These are phyloP conservation scores for Narthecium ossifragum DNA, from an alignment of 106 monocot species.

Conservation along the genomic window DNA sequence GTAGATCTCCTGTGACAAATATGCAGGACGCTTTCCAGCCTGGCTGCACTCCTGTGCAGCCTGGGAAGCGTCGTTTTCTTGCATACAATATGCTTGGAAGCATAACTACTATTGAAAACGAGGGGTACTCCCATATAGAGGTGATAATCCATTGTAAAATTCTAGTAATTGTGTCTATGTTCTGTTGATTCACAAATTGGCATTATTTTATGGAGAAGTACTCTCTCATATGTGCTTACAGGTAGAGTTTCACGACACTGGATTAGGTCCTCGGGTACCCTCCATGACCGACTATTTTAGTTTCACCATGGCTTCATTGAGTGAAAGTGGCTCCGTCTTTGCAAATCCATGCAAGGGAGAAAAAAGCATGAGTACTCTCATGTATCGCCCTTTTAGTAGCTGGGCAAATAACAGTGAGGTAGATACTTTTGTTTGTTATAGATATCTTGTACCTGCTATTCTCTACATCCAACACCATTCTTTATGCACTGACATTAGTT, in stretches of 20 bases:
- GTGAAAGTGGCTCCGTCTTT: conserved; percentile 87
- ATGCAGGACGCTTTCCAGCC: conserved; percentile 88
- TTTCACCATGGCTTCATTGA: conserved; percentile 91
- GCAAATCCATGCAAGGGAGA: conserved; percentile 91
- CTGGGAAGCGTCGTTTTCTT: conserved; percentile 74
- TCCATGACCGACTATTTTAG: conserved; percentile 98
- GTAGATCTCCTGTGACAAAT: conserved; percentile 17
- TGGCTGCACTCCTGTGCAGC: conserved; percentile 71
- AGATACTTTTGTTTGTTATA: conserved; percentile 7
- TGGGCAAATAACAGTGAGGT: conserved; percentile 99
- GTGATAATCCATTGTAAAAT: conserved; percentile 38
- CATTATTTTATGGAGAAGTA: no score
- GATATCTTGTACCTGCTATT: no score
- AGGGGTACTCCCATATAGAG: conserved; percentile 90
- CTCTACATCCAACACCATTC: no score
- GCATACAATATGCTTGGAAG: conserved; percentile 87
- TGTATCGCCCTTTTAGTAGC: conserved; percentile 97
- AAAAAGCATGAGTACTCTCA: conserved; percentile 86
- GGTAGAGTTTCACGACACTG: conserved; percentile 99
- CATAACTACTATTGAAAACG: conserved; percentile 90
- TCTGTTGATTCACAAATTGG: no score
- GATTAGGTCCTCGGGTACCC: conserved; percentile 95
- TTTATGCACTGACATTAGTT: not conserved
- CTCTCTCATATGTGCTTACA: conserved; percentile 14
- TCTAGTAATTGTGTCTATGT: no score